Base-by-base conservation (phyloP, 148 eudicot species). In the Nepenthes gracilis region DNA sequence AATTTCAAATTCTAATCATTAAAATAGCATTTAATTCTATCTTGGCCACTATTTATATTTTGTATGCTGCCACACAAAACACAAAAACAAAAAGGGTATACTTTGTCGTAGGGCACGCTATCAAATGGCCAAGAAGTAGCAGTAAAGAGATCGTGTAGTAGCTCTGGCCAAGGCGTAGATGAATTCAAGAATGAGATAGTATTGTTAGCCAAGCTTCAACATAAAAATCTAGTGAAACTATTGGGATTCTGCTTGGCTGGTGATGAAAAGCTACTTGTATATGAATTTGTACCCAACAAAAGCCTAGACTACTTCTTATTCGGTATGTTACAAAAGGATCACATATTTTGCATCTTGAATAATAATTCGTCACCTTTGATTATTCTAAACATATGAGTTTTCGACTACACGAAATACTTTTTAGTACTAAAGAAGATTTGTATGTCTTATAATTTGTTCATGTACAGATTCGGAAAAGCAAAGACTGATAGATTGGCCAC, bases 241-340 rank as follows among this genome's bases (percentile, higher is more conserved):
- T 48, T 79, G 4, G 87, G 84, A n/a, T 79, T 77, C 47, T 74
- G 67, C 57, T 13, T 77, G 7, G 60, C 54, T 37, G 64, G 70
- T 55, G 67, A 47, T 1, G 81, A 76, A 66, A 75, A 63, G 51
- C 66, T 85, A 32, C 73, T 82, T 8, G 54, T 85, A 2, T 85
- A 85, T 43, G 86, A 82, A 64, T 79, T 70, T 9, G 56, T 77
- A 6, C 61, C 72, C 2, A 85, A 81, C 37, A 47, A 60, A 33
- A 85, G 86, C 64, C 74, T 85, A 0, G 84, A 85, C 63, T 65
- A 79, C 54, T 23, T 23, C 23, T 47, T 81, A 32, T 57, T 63
- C 36, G 81, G 85, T 81, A 65, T 55, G 43, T 5, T 35, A 6
- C 13, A 11, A 36, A 9, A 11, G 5, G 23, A 57, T 9, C 8